These are phyloP conservation scores for Neurospora hispaniola DNA, from an alignment of 495 filamentous ascomycete genomes.

Conservation along the genomic window DNA sequence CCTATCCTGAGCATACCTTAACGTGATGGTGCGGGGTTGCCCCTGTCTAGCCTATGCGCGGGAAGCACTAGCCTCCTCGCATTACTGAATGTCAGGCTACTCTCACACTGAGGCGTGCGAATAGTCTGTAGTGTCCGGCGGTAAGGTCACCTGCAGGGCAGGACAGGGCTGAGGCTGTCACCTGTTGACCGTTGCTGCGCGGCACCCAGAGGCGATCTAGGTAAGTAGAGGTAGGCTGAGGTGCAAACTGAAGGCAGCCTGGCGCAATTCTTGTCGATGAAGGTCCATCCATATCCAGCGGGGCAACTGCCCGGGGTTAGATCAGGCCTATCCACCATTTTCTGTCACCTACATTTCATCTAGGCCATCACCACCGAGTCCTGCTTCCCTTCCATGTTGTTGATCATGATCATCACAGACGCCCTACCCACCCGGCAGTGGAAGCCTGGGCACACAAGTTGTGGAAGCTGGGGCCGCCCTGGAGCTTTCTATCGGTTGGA, in stretches of 20 bases:
- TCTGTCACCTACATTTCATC: background rate
- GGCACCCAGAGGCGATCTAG: background rate
- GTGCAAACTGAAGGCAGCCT: background rate
- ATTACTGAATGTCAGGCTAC: background rate
- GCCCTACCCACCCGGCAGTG: background rate
- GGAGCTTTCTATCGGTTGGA: background rate
- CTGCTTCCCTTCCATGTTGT: background rate
- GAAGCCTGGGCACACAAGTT: background rate
- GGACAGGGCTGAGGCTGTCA: background rate
- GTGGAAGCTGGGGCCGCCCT: conserved; percentile 1
- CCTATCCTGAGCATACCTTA: background rate
- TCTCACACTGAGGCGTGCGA: background rate
- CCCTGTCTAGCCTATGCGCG: background rate
- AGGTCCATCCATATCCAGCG: background rate
- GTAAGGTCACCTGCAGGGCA: background rate
- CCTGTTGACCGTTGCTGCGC: background rate
- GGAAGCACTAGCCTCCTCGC: background rate
- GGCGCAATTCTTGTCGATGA: too few species aligned
- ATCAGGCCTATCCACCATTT: background rate
- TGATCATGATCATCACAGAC: background rate
- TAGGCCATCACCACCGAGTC: background rate
- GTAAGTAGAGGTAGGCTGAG: background rate
- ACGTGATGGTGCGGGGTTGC: background rate
- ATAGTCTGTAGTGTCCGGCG: background rate
- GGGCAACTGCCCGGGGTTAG: background rate